Evolutionary conservation across 169 alveolate genomes (phyloP), one percentile per base, ranked within the genome.

Genomic region (Sarcocystis neurona): DNA sequence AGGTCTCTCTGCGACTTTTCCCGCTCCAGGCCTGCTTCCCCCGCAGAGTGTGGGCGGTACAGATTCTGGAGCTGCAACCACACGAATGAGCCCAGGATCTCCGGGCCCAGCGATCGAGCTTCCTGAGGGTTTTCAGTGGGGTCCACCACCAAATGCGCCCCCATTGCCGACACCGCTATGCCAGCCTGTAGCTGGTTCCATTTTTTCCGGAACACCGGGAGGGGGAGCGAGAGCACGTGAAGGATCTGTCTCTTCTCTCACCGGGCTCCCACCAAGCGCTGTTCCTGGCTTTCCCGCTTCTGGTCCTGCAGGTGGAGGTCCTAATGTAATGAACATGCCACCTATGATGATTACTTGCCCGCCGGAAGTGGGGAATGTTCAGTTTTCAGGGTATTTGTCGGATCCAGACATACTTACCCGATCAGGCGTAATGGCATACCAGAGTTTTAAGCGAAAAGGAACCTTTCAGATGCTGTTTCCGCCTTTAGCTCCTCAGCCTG

Each of bases 341-440:
- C 94, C 96, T 15, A 80, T 93, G 44, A 93, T 93, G 93, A 74
- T 93, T 74, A 93, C 96, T 3, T 93, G 94, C 58, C 96, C 96
- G n/a, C 96, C 96, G 6, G 95, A 93, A 70, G 93, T 93, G 30
- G 96, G 96, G 37, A 72, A 85, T 30, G 96, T 93, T 53, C 87
- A 92, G n/a, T 93, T 93, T 46, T 70, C 95, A 8, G 92, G 92
- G 47, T 89, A 82, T 66, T 84, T 91, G 44, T 63, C 93, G 0
- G 95, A 93, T 41, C 96, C 96, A 12, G 96, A 93, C 63, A 93
- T 93, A 58, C 86, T 93, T 6, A 93, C 96, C 5, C 87, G 93
- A 27, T 87, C 92, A 23, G 96, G 96, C 12, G 96, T 93, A 27
- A 88, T 92, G 87, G 93, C 93, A 56, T 93, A 92, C 89, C 94